Evolutionary conservation across 2,329 filamentous ascomycete genomes (phyloP).

Genomic region (Lachnellula cervina): DNA sequence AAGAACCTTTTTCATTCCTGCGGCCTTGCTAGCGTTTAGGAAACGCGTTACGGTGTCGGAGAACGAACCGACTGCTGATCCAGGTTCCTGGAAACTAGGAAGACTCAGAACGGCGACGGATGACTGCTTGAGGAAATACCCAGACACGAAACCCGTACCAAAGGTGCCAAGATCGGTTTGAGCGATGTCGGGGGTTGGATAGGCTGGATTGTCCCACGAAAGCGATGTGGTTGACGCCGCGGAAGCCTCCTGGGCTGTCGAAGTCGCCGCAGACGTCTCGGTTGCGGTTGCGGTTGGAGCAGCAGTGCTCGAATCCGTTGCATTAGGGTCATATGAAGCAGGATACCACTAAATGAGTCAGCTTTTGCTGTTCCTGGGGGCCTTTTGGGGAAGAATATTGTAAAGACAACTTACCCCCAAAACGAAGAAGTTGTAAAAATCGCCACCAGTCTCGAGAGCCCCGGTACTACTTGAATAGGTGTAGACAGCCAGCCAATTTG

Average conservation of each 20-base stretch:
- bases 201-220: slow-evolving; percentile 31
- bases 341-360: background rate
- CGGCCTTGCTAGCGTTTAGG: slow-evolving; percentile 39
- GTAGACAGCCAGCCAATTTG: slow-evolving; percentile 31
- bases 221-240: slow-evolving; percentile 6
- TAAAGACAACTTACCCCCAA: slow-evolving; percentile 16
- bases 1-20: slow-evolving; percentile 51
- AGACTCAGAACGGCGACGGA: slow-evolving; percentile 36
- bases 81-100: slow-evolving; percentile 33
- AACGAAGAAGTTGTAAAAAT: slow-evolving; percentile 29
- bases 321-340: background rate
- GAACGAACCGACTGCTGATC: slow-evolving; percentile 28
- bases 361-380: slow-evolving; percentile 26
- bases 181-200: slow-evolving; percentile 16
- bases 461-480: slow-evolving; percentile 24
- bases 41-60: slow-evolving; percentile 33
- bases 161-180: slow-evolving; percentile 19
- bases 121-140: slow-evolving; percentile 22
- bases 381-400: slow-evolving; percentile 8
- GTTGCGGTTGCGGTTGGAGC: slow-evolving; percentile 33
- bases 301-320: background rate
- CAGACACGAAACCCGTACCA: slow-evolving; percentile 20
- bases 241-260: background rate
- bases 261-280: slow-evolving; percentile 23
- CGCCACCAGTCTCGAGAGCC: slow-evolving; percentile 24